Evolutionary conservation across 768 basidiomycete species (phyloP), one percentile per base, ranked within the genome.

Genomic region (Lyophyllum atratum): DNA sequence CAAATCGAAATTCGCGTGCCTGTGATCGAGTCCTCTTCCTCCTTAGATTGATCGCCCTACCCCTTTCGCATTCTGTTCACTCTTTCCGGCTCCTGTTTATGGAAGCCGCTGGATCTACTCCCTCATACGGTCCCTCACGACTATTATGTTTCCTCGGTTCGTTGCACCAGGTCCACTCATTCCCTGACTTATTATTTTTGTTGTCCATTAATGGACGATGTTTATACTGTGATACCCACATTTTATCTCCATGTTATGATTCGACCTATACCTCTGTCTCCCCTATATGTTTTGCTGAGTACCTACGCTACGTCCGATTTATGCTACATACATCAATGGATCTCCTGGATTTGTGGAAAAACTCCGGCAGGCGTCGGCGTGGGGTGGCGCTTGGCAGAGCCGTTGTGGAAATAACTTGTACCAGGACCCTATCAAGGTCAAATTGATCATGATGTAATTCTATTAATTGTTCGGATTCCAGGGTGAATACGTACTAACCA

Each of bases 1-100:
- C 58, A 95, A 93, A 78, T 93, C 92, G 60, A 96, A 95, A 76
- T 96, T 93, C 72, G 90, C 88, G 52, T 94, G 92, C 74, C 81
- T 94, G 72, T 94, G 79, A 82, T 68, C 56, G n/a, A n/a, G n/a
- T n/a, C n/a, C n/a, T n/a, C n/a, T n/a, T n/a, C n/a, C n/a, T n/a
- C n/a, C n/a, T n/a, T n/a, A n/a, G n/a, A n/a, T n/a, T n/a, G n/a
- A n/a, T n/a, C n/a, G n/a, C n/a, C 57, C 51, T 19, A 48, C 50
- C 50, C 52, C 29, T 43, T 54, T 40, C 52, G 42, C 52, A 39
- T 55, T 49, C 49, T 60, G 50, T 52, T 52, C 60, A 61, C 64
- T 61, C 42, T 50, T 48, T 54, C 15, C 55, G 54, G 59, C 50
- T 42, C 46, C 51, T 61, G 59, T 44, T 53, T 39, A 50, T 52